phyloP scores from a whole-genome alignment of 805 yeast species.

The Ogataea nitratoaversa region DNA sequence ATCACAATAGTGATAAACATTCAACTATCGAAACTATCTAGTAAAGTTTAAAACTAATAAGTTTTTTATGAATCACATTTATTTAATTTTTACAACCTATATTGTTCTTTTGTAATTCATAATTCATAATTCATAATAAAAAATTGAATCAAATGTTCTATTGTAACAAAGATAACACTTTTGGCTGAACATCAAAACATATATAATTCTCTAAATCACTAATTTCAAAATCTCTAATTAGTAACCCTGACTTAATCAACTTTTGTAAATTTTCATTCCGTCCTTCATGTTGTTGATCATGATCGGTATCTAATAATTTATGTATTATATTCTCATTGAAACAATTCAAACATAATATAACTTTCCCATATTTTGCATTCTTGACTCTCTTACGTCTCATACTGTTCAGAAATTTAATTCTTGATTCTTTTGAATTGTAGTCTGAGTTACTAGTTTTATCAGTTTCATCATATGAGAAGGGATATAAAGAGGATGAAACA shows the following conservation, averaged over 20 bases:
- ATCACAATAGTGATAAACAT: too few relatives aligned
- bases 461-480: not conserved
- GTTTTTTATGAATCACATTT: too few relatives aligned
- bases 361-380: slow-evolving; percentile 24
- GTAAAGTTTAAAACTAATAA: too few relatives aligned
- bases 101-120: too few relatives aligned
- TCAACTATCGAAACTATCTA: too few relatives aligned
- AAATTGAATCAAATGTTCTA: too few relatives aligned
- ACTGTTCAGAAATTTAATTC: slow-evolving; percentile 11
- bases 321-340: slow-evolving; percentile 11
- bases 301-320: not conserved
- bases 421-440: slow-evolving; percentile 5
- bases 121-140: too few relatives aligned
- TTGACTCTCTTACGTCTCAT: slow-evolving; percentile 19
- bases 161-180: slow-evolving; percentile 7
- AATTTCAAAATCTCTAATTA: slow-evolving; percentile 10
- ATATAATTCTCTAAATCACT: slow-evolving; percentile 14
- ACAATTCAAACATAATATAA: slow-evolving; percentile 24
- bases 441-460: too few relatives aligned
- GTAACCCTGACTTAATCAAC: slow-evolving; percentile 6
- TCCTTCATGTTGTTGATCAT: not conserved
- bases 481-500: not conserved
- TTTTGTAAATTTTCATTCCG: not conserved
- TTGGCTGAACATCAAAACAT: slow-evolving; percentile 11
- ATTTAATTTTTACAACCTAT: too few relatives aligned